Conservation (phyloP, 2,329 filamentous ascomycete genomes). For the Clonostachys chloroleuca region DNA sequence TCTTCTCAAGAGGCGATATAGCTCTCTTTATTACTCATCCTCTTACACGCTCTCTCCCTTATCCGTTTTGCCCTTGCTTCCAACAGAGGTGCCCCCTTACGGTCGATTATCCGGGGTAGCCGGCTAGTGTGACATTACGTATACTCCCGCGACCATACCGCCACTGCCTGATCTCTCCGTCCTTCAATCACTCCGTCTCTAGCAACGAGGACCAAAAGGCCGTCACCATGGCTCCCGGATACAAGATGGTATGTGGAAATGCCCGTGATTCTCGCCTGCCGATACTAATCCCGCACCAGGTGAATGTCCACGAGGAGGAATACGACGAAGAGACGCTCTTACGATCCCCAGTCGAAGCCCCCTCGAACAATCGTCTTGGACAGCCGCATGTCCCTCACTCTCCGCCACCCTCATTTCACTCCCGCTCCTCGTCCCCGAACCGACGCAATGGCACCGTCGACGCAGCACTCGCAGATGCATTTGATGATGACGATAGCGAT, state of each 20-base stretch:
- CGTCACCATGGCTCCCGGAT: constrained; percentile 45
- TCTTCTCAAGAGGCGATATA: no score
- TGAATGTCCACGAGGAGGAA: constrained; percentile 56
- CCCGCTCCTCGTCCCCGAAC: constrained; percentile 61
- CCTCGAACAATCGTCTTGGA: constrained; percentile 22
- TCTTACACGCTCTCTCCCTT: no score
- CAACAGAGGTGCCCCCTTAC: no score
- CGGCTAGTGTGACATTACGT: no score
- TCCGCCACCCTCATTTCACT: constrained; percentile 82
- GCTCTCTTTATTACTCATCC: no score
- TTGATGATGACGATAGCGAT: constrained; percentile 76
- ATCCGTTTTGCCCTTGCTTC: no score
- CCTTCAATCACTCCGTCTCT: no score
- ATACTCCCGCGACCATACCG: no score
- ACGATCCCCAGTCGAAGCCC: not conserved
- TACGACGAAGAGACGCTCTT: constrained; percentile 18
- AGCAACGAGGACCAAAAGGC: no score
- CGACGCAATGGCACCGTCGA: constrained; percentile 49
- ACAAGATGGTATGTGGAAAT: constrained; percentile 29
- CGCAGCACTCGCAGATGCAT: constrained; percentile 85
- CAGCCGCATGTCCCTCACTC: constrained; percentile 47
- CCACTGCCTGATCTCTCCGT: no score
- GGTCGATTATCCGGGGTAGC: no score
- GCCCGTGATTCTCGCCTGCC: not conserved
- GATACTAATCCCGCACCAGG: constrained; percentile 26